Base-by-base conservation (phyloP, 2,329 filamentous ascomycete genomes). In the Aspergillus ochraceus region DNA sequence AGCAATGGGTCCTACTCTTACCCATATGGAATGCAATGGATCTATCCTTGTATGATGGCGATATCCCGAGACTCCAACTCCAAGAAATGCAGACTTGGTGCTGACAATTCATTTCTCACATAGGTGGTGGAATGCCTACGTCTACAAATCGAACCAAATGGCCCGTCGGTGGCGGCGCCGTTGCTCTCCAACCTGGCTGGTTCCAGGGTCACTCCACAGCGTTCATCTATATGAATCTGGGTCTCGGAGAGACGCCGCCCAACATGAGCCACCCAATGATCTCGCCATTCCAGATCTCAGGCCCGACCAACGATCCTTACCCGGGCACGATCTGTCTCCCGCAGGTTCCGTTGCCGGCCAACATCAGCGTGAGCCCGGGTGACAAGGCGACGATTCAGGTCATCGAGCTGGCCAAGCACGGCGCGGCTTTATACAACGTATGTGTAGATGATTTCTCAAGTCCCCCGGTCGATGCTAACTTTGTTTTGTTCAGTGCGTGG, bases 21-120 rank as follows among this genome's bases (percentile, higher is more conserved):
- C 68, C 92, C 92, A 1, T 96, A 90, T 67, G 93, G 92, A 78
- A 94, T 95, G 90, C 90, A 96, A 80, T 97, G 92, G 92, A 87
- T 88, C 74, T 97, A 96, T 81, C 92, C 93, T 76, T 97, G 92
- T 97, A 81, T 79, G 91, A 81, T 24, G 19, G 8, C 6, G 47
- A 57, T 10, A 26, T 24, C 22, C 17, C 29, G 59, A 57, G 59
- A 24, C 32, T 49, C 55, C 30, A 51, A 20, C 49, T 49, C 17
- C 17, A 17, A 19, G 17, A 11, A 46, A 9, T 8, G 26, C 26
- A 29, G 26, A n/a, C 32, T 46, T 17, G 8, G 6, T 20, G 26
- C 50, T 52, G 10, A 52, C 10, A 24, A n/a, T 22, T 32, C 10
- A 26, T 29, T 30, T 49, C 52, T 57, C 55, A 14, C 55, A 47